These are phyloP conservation scores for Penicillium sp. DNA, from an alignment of 2,329 filamentous ascomycete species.

Conservation along the genomic window DNA sequence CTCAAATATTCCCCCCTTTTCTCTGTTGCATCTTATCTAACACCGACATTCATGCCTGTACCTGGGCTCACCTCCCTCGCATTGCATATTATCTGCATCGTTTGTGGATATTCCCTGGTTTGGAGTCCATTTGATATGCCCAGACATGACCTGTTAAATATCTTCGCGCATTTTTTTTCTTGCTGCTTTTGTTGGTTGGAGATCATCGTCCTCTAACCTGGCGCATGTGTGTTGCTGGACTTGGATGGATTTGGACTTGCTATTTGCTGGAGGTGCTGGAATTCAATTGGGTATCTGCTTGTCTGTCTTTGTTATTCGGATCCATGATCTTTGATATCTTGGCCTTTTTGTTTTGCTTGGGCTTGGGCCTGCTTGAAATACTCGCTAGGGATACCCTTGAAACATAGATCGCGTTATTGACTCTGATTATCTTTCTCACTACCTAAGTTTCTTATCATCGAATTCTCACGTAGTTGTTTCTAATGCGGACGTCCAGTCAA, in stretches of 20 bases:
- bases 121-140: conserved; percentile 22
- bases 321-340: neutral
- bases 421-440: neutral
- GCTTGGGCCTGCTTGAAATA: neutral
- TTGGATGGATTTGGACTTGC: neutral
- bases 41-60: conserved; percentile 1
- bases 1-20: neutral
- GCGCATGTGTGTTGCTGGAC: neutral
- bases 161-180: conserved; percentile 2
- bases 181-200: neutral
- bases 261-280: neutral
- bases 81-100: conserved; percentile 16
- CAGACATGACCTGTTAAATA: conserved; percentile 27
- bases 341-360: conserved; percentile 1
- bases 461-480: too few relatives aligned
- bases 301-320: neutral
- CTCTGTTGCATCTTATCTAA: neutral
- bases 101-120: conserved; percentile 23
- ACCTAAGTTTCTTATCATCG: too few relatives aligned
- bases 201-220: neutral
- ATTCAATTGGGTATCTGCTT: neutral
- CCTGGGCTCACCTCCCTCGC: conserved; percentile 4
- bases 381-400: conserved; percentile 19
- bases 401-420: conserved; percentile 17
- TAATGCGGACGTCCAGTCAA: too few relatives aligned